These are phyloP conservation scores for Xylariaceae sp. DNA, from an alignment of 2,329 filamentous ascomycete genomes.

Conservation along the genomic window DNA sequence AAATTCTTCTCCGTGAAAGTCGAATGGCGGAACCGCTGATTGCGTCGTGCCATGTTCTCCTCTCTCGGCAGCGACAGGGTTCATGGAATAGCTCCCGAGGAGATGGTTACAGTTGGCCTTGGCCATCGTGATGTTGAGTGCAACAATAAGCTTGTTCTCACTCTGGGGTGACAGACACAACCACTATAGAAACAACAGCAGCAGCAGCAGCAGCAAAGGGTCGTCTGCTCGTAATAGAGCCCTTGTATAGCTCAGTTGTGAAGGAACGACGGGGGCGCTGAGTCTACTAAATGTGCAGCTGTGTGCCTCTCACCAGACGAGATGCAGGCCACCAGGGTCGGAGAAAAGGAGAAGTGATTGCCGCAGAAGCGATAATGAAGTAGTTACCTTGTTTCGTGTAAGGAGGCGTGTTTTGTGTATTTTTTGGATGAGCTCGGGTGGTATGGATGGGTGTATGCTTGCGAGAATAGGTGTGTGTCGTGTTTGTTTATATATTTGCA, in stretches of 20 bases:
- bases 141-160: neutral
- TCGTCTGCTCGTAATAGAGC: neutral
- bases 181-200: too few relatives aligned
- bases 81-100: constrained; percentile 22
- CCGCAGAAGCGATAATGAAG: neutral
- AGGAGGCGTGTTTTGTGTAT: constrained; percentile 1
- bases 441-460: neutral
- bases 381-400: neutral
- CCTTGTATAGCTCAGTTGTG: neutral
- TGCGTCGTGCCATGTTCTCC: constrained; percentile 24
- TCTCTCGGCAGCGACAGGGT: constrained; percentile 13
- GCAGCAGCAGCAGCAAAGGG: too few relatives aligned
- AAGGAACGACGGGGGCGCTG: constrained; percentile 4
- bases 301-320: neutral
- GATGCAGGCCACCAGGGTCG: neutral
- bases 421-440: neutral
- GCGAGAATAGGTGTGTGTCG: constrained; percentile 1
- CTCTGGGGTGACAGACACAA: too few relatives aligned
- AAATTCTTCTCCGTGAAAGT: constrained; percentile 12
- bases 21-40: constrained; percentile 19
- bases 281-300: constrained; percentile 7
- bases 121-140: constrained; percentile 21
- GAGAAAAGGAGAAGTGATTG: constrained; percentile 7
- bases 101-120: constrained; percentile 21
- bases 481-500: neutral